Evolutionary conservation across 768 basidiomycete species (phyloP), one percentile per base, ranked within the genome.

Genomic region (Suillus decipiens): DNA sequence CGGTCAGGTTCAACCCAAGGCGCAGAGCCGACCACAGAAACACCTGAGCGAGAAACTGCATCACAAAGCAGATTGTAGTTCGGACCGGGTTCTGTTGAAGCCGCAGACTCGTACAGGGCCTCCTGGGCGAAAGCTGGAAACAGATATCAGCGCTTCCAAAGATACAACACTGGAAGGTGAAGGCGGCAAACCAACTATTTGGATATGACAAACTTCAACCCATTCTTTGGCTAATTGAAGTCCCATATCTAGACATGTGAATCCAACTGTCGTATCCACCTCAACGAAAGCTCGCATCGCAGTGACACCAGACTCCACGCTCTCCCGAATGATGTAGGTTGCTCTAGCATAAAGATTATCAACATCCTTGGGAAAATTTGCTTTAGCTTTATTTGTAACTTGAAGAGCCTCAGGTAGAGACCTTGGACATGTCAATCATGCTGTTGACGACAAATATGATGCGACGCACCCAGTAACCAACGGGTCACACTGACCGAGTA

Each of bases 201-300:
- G 86, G 50, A 89, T 72, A 64, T 87, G 78, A 61, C 87, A 89
- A 24, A 79, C 67, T 10, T 72, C 72, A 42, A 69, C 61, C 72
- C 80, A 85, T 28, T 81, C 79, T 7, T 77, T 70, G 67, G 79
- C 80, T 47, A 89, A 74, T 62, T 73, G 74, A 62, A 84, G 74
- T 33, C 82, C 86, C 3, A 78, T 78, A 59, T 86, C 79, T 28
- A 89, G 74, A 67, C 87, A 88, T n/a, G 72, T 69, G 67, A 82
- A 79, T 24, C 78, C 75, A n/a, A 87, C 84, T 17, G 79, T 77
- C 2, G 71, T 74, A 69, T 89, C 88, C 12, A 87, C 81, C 73
- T 89, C 87, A 55, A 89, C 85, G 70, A 86, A 87, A n/a, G 87
- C 86, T 19, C 86, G 83, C 81, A 87, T 88, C 15, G 79, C 76